Base-by-base conservation (phyloP, 768 basidiomycete species). In the Cystobasidium onofrii region DNA sequence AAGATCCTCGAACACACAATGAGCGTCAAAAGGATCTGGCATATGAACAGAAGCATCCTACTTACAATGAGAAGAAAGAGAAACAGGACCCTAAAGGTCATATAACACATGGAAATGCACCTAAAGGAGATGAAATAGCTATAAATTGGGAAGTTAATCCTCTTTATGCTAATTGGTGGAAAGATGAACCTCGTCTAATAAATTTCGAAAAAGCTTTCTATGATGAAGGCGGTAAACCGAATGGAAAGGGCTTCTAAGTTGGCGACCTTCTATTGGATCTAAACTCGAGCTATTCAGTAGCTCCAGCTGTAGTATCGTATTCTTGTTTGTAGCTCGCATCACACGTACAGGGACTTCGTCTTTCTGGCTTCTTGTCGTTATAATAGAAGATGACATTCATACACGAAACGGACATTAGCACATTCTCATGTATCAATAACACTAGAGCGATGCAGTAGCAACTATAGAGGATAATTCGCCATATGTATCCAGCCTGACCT, bases 201-300 rank as follows among this genome's bases (percentile, higher is more conserved):
- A 75, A 33, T 0, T 77, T 76, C 15, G 78, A 76, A 60, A 12
- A 60, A 41, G 18, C 13, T 31, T 77, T 75, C 57, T 78, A 76
- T 31, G 73, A 70, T 0, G 64, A 61, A 1, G 75, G 76, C 1
- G 77, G 78, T 0, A 67, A 54, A 29, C 71, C 75, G 1, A 76
- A 74, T 7, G 77, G 75, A 0, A 3, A 2, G 0, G 78, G 77
- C 12, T 78, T 78, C 50, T 64, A 52, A 27, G 18, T 31, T 10
- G 4, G 46, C 7, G 7, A 43, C 54, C 54, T 55, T 55, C 54
- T n/a, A 9, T 55, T 55, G 41, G 41, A 43, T 18, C 41, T 7
- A 43, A 18, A 9, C 41, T 7, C 41, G 7, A 9, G 41, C 41
- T 9, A 43, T 9, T 7, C 18, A 7, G 7, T 43, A 43, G 41